Base-by-base conservation (phyloP, 225 moss, liverwort and hornwort genomes). In the Sphagnum tenellum region DNA sequence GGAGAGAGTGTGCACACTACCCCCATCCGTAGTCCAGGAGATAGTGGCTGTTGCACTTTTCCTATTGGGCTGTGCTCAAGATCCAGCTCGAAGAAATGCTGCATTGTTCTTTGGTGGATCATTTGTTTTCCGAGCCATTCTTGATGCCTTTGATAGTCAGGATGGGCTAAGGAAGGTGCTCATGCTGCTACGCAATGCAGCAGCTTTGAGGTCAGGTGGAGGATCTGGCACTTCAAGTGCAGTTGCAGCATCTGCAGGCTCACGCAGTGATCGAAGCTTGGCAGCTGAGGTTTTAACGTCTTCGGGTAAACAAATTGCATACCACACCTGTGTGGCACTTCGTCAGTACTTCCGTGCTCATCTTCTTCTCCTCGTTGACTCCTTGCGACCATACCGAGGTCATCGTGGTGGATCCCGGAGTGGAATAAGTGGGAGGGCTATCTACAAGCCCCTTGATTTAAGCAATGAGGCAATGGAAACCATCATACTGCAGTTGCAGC, bases 391-490 rank as follows among this genome's bases (percentile, higher is more conserved):
- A 63, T 75, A 65, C 60, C 89, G 89, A 73, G 93, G 93, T 61
- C 96, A 98, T 76, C 94, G 89, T 57, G 77, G 89, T 72, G 93
- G 85, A 49, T 90, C 92, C n/a, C 90, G 98, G 48, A 82, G 87
- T 50, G 78, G 66, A n/a, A 78, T 86, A 5, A 78, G 81, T 75
- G 90, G 89, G 66, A 89, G 90, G 70, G 93, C 93, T 56, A 80
- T 76, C 44, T 90, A 92, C 52, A 98, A 93, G 75, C 98, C 98
- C 72, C 80, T 89, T 51, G 98, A 98, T 73, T 79, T 98, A 49
- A 98, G 93, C 70, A 93, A 88, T 50, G 98, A 98, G 83, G 98
- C 98, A 67, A 89, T 93, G 69, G 98, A 98, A 71, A 73, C 89
- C 8, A 86, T 98, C 50, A 89, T 98, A 70, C 76, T 90, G 50